Evolutionary conservation across 2,329 filamentous ascomycete genomes (phyloP), one percentile per base, ranked within the genome.

Genomic region (Elsinoe ampelina): DNA sequence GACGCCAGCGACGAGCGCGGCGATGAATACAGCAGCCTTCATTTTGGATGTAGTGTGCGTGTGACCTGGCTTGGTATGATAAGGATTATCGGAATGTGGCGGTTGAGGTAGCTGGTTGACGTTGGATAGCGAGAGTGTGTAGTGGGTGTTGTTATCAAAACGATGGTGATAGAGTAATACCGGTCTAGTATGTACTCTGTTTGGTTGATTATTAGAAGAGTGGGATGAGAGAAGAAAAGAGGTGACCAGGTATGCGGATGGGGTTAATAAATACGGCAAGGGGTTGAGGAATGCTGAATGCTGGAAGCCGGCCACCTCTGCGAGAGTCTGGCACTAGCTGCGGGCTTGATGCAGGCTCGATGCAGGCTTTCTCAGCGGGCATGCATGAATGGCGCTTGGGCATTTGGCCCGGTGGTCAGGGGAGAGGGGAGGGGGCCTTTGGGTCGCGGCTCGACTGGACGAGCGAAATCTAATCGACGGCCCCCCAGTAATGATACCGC

Each of bases 1-100:
- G 17, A 69, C 68, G 58, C 71, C 70, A 57, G 71, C 67, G 61
- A 65, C 71, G 64, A 75, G 70, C 58, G 73, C 73, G 54, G 81
- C 63, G 58, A 73, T 62, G 63, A 72, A 63, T 60, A 68, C 48
- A 45, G 65, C 55, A 66, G 61, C 65, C 60, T 63, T 68, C 69
- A 71, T 71, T 41, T 59, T 68, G 58, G 57, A 50, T 45, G 47
- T 50, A 54, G 54, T 47, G 54, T 19, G 26, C 39, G 22, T 34
- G 17, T 22, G 41, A 22, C 6, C 13, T 26, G 17, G 20, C 41
- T 45, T 45, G 39, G 26, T 35, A 30, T 42, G 32, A 15, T 45
- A 45, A 48, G 20, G 47, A 30, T 56, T 32, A 36, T 47, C 20
- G 39, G 20, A 30, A 32, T n/a, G 35, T 30, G 30, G 32, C 38